Percentiles rank a stretch among this genome's conserved stretches.
Conservation (phyloP, 306 rosid species). For the Dalbergia cultrata region DNA sequence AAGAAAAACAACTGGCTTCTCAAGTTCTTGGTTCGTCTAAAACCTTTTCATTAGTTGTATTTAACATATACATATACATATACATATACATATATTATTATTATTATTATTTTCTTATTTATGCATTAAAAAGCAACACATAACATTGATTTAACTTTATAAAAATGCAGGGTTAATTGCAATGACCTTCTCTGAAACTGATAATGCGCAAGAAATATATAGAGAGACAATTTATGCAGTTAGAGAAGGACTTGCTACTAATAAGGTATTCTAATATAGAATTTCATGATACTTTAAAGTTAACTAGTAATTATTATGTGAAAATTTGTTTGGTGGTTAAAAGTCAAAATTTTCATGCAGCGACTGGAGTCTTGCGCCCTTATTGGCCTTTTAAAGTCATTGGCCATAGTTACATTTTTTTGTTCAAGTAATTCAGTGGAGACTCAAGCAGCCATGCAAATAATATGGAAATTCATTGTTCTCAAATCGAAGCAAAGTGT, state of each 20-base stretch:
- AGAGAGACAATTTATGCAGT: background rate
- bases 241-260: background rate
- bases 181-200: slow-evolving; percentile 22
- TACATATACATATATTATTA: no score
- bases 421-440: slow-evolving; percentile 44
- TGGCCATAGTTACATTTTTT: slow-evolving; percentile 52
- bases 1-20: slow-evolving; percentile 43
- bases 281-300: background rate
- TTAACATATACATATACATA: no score
- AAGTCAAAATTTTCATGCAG: slow-evolving; percentile 30
- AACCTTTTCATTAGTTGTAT: background rate
- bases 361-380: background rate
- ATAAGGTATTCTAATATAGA: background rate
- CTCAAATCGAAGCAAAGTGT: slow-evolving; percentile 36
- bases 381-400: slow-evolving; percentile 37
- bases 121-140: background rate
- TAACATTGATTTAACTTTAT: background rate
- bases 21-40: slow-evolving; percentile 46
- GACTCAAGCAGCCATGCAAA: slow-evolving; percentile 48
- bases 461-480: slow-evolving; percentile 49
- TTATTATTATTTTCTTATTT: no score
- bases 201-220: slow-evolving; percentile 44
- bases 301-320: background rate
- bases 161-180: slow-evolving; percentile 53
- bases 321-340: background rate